phyloP scores from a whole-genome alignment of 345 rosid species.

The Lepidium aucheri region DNA sequence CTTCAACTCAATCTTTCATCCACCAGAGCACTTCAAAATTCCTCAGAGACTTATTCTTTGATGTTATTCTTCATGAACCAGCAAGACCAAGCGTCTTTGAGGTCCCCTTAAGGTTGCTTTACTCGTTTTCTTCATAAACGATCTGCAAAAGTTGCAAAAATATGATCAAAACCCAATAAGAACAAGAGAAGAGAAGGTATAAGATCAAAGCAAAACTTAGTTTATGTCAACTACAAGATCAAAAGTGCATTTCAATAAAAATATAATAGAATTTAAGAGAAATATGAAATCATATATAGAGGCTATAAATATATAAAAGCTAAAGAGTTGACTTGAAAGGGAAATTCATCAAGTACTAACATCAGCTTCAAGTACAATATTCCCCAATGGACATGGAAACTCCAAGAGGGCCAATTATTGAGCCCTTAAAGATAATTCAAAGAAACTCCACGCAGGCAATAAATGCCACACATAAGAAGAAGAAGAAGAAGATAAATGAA shows the following conservation, averaged over 20 bases:
- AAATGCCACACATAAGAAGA: slow-evolving; percentile 15
- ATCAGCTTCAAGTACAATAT: slow-evolving; percentile 28
- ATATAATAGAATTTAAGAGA: slow-evolving; percentile 23
- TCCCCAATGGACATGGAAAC: slow-evolving; percentile 29
- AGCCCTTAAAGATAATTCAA: slow-evolving; percentile 1
- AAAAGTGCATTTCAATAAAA: slow-evolving; percentile 58
- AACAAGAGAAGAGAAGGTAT: background rate
- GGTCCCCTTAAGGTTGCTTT: slow-evolving; percentile 47
- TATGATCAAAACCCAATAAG: slow-evolving; percentile 42
- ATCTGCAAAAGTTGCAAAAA: slow-evolving; percentile 59
- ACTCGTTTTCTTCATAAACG: slow-evolving; percentile 41
- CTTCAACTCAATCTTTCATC: slow-evolving; percentile 7
- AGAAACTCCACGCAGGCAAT: background rate
- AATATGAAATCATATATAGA: slow-evolving; percentile 17
- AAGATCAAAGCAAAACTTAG: slow-evolving; percentile 27
- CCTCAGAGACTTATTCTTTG: slow-evolving; percentile 9
- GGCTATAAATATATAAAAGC: slow-evolving; percentile 17
- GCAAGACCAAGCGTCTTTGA: slow-evolving; percentile 27
- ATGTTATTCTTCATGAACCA: slow-evolving; percentile 19
- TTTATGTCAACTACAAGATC: slow-evolving; percentile 48
- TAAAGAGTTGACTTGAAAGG: slow-evolving; percentile 29
- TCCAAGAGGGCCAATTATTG: slow-evolving; percentile 25
- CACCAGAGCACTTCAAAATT: slow-evolving; percentile 17
- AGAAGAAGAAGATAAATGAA: background rate
- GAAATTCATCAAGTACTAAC: slow-evolving; percentile 25